Evolutionary conservation across 2,329 filamentous ascomycete species (phyloP).

Genomic region (Clonostachys rhizophaga): DNA sequence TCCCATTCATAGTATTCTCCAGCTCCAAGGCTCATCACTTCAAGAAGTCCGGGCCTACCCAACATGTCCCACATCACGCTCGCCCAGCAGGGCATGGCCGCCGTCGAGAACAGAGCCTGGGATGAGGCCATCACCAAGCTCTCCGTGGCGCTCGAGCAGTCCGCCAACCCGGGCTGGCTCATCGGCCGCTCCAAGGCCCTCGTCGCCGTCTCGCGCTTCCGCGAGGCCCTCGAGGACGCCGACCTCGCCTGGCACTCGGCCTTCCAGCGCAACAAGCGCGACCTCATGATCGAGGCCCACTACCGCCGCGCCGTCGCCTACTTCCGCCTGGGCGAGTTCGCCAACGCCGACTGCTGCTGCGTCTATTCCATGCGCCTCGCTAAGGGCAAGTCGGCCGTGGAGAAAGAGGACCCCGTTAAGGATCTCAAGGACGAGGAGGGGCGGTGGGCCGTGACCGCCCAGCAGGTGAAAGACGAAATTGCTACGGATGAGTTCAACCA

Average conservation of each 20-base stretch:
- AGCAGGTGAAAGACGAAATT: slow-evolving; percentile 18
- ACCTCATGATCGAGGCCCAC: slow-evolving; percentile 76
- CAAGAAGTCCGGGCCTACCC: not conserved
- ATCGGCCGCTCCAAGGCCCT: slow-evolving; percentile 78
- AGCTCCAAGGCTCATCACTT: not conserved
- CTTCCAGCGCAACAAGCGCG: slow-evolving; percentile 60
- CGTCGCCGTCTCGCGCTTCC: slow-evolving; percentile 55
- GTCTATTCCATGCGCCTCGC: slow-evolving; percentile 44
- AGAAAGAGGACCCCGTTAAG: slow-evolving; percentile 20
- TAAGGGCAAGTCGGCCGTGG: slow-evolving; percentile 20
- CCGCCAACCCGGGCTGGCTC: slow-evolving; percentile 71
- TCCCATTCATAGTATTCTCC: not conserved
- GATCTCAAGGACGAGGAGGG: slow-evolving; percentile 35
- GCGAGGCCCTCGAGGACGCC: slow-evolving; percentile 65
- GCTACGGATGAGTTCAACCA: slow-evolving; percentile 22
- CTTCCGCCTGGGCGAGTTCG: slow-evolving; percentile 65
- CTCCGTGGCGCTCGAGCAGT: slow-evolving; percentile 60
- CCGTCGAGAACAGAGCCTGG: slow-evolving; percentile 61
- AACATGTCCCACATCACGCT: slow-evolving; percentile 45
- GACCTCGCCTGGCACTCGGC: slow-evolving; percentile 61
- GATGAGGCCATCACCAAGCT: slow-evolving; percentile 63
- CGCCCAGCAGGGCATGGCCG: slow-evolving; percentile 59
- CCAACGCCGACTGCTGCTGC: slow-evolving; percentile 71
- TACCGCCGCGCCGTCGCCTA: slow-evolving; percentile 74
- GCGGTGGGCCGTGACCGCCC: slow-evolving; percentile 35